A percentile compares a stretch with the other conserved stretches of the same genome.
Evolutionary conservation across 495 filamentous ascomycete species (phyloP).

Genomic region (Tuber indicum): DNA sequence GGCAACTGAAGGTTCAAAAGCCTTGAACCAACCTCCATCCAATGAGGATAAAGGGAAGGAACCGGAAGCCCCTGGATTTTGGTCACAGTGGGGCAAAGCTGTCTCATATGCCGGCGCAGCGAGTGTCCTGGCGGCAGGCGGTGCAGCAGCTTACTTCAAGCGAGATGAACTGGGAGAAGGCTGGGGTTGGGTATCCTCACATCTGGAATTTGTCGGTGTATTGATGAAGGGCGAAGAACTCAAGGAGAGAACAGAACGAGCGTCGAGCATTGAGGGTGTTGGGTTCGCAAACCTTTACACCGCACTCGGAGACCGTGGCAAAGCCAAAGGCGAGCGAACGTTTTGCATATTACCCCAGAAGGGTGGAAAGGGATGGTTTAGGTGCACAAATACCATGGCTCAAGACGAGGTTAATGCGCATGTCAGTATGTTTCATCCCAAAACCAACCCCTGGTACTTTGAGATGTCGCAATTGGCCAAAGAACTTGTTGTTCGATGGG

Average conservation of each 20-base stretch:
- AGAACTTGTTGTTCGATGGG: conserved; percentile 56
- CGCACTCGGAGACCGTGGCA: conserved; percentile 61
- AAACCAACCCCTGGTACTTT: conserved; percentile 72
- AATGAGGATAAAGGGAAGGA: conserved; percentile 26
- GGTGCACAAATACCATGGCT: conserved; percentile 65
- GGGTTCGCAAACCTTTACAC: conserved; percentile 80
- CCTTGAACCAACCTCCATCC: conserved; percentile 13
- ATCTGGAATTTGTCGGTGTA: conserved; percentile 93
- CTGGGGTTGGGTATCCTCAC: conserved; percentile 73
- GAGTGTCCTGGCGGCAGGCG: conserved; percentile 74
- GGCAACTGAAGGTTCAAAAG: conserved; percentile 26
- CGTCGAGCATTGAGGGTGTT: conserved; percentile 56
- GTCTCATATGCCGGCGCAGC: conserved; percentile 78
- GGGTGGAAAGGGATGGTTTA: conserved; percentile 40
- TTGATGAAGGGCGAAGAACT: conserved; percentile 72
- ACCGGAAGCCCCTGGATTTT: conserved; percentile 41
- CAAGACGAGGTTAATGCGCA: conserved; percentile 76
- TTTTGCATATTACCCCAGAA: conserved; percentile 73
- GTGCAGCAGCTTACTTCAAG: conserved; percentile 78
- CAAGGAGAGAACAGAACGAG: conserved; percentile 55
- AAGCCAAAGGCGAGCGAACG: conserved; percentile 56
- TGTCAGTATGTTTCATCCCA: conserved; percentile 77
- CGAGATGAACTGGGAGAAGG: conserved; percentile 67
- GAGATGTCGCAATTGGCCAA: conserved; percentile 61
- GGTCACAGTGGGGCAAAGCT: conserved; percentile 71